A percentile compares a stretch with the other conserved stretches of the same genome.
Conservation (phyloP, 441 rosid species). For the Erodium moschatum region DNA sequence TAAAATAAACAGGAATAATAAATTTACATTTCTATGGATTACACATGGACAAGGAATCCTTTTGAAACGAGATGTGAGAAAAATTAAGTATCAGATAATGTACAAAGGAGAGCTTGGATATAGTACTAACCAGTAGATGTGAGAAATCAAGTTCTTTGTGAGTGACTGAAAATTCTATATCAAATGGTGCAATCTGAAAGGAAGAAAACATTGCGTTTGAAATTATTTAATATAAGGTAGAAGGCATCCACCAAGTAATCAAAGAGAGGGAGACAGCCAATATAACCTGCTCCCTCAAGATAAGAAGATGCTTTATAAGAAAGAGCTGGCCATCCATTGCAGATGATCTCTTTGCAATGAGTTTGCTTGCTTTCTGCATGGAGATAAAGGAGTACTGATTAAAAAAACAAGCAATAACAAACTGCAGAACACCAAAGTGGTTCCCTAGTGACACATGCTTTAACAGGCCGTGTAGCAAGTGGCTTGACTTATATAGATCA, state of each 20-base stretch:
- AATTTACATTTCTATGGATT: background rate
- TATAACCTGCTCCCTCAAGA: slow-evolving; percentile 83
- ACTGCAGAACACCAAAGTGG: background rate
- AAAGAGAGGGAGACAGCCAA: slow-evolving; percentile 15
- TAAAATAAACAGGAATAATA: slow-evolving; percentile 5
- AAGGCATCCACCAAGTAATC: slow-evolving; percentile 19
- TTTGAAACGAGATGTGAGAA: background rate
- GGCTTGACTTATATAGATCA: background rate
- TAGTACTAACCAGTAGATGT: slow-evolving; percentile 77
- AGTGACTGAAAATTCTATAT: slow-evolving; percentile 87
- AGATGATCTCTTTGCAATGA: slow-evolving; percentile 62
- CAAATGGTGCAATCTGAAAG: slow-evolving; percentile 87
- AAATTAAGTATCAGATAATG: background rate
- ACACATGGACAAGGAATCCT: background rate
- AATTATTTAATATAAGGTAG: slow-evolving; percentile 11
- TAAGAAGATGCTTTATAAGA: slow-evolving; percentile 84
- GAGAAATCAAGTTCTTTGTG: slow-evolving; percentile 99
- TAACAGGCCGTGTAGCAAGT: background rate
- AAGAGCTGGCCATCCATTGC: slow-evolving; percentile 90
- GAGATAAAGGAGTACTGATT: slow-evolving; percentile 16
- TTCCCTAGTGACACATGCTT: background rate
- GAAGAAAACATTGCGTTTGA: slow-evolving; percentile 18
- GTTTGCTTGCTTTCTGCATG: slow-evolving; percentile 81
- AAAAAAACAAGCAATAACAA: slow-evolving; percentile 3
- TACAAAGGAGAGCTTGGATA: slow-evolving; percentile 15